phyloP scores from a whole-genome alignment of 2,329 filamentous ascomycete species.

The Talaromyces sp. region DNA sequence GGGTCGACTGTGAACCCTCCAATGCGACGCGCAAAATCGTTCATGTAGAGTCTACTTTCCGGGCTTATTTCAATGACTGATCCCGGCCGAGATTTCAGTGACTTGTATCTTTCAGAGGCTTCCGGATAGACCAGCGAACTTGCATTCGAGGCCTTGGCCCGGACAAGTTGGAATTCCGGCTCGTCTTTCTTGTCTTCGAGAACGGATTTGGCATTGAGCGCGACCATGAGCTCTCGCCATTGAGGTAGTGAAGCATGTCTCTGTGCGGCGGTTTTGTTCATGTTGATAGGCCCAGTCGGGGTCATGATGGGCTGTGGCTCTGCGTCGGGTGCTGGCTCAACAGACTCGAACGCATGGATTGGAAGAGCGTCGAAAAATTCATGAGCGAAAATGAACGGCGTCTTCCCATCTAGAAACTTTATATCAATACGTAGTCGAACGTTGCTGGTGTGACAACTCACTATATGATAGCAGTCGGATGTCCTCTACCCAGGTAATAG shows the following conservation, averaged over 20 bases:
- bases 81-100: slow-evolving; percentile 60
- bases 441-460: slow-evolving; percentile 30
- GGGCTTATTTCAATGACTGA: slow-evolving; percentile 86
- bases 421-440: neutral
- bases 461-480: slow-evolving; percentile 72
- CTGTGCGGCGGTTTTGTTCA: slow-evolving; percentile 24
- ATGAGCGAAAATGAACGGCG: slow-evolving; percentile 90
- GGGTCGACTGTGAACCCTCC: slow-evolving; percentile 54
- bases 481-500: slow-evolving; percentile 88
- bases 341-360: slow-evolving; percentile 87
- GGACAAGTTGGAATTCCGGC: slow-evolving; percentile 82
- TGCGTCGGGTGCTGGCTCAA: slow-evolving; percentile 46
- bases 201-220: slow-evolving; percentile 56
- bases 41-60: slow-evolving; percentile 71
- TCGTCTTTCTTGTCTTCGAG: slow-evolving; percentile 43
- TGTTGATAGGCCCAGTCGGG: slow-evolving; percentile 42
- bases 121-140: slow-evolving; percentile 82
- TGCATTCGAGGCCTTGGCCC: slow-evolving; percentile 68
- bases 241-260: slow-evolving; percentile 48
- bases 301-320: slow-evolving; percentile 42
- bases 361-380: slow-evolving; percentile 98
- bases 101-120: slow-evolving; percentile 70
- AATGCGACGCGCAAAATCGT: slow-evolving; percentile 78
- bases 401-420: slow-evolving; percentile 55
- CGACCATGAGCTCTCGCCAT: slow-evolving; percentile 80